Conservation (phyloP, 164 flowering plant species). For the Liquidambar formosana region DNA sequence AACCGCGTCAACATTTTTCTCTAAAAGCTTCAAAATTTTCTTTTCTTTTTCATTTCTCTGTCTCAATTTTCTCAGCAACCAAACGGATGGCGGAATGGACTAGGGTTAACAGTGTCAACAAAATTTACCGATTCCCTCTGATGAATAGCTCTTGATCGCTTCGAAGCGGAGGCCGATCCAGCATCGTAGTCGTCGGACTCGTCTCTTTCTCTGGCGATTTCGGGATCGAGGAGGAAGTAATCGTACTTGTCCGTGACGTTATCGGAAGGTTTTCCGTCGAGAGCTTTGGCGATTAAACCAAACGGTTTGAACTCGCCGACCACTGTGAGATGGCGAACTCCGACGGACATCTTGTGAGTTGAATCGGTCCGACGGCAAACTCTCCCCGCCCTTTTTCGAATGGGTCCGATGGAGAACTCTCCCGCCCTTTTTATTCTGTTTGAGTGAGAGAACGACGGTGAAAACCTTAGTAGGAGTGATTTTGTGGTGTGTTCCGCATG, state of each 20-base stretch:
- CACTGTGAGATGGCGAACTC: conserved; percentile 63
- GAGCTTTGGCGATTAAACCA: conserved; percentile 79
- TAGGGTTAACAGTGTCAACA: not conserved
- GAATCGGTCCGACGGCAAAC: too few species aligned
- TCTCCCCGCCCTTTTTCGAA: too few species aligned
- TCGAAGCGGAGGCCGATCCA: conserved; percentile 22
- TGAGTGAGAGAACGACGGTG: too few species aligned
- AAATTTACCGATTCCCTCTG: conserved; percentile 75
- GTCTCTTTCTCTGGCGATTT: conserved; percentile 45
- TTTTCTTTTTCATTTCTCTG: not conserved
- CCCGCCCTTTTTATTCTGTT: too few species aligned
- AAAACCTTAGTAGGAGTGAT: too few species aligned
- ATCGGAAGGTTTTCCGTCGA: conserved; percentile 69
- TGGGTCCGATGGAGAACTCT: too few species aligned
- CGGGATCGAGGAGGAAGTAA: conserved; percentile 77
- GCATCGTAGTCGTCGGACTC: conserved; percentile 30
- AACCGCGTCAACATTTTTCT: not conserved
- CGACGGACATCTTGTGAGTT: conserved; percentile 40
- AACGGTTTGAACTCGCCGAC: conserved; percentile 93
- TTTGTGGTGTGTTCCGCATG: too few species aligned
- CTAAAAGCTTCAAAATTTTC: not conserved
- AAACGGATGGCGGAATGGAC: not conserved
- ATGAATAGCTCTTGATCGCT: conserved; percentile 91
- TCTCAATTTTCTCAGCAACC: not conserved
- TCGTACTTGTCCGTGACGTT: conserved; percentile 43